Conservation (phyloP, 352 stramenopile species). For the Stephanocyclus meneghinianus region DNA sequence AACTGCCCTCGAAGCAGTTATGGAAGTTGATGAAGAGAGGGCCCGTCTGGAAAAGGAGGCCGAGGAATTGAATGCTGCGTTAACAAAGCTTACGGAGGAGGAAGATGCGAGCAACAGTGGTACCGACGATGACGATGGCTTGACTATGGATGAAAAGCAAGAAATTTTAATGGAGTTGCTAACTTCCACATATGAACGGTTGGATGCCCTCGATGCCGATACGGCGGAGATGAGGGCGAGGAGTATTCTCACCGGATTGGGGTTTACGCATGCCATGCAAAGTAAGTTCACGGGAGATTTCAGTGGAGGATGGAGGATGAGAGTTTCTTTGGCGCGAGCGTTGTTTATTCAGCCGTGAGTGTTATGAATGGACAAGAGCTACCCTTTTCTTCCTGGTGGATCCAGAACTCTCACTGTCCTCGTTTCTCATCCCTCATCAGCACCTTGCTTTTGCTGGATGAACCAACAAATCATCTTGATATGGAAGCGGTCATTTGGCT, state of each 20-base stretch:
- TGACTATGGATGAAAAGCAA: constrained; percentile 77
- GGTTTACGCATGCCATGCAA: constrained; percentile 94
- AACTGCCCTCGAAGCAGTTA: constrained; percentile 92
- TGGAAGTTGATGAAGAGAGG: constrained; percentile 92
- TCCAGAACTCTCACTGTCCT: neutral
- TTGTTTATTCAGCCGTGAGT: constrained; percentile 96
- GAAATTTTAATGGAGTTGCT: constrained; percentile 88
- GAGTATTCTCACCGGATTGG: constrained; percentile 92
- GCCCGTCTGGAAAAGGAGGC: constrained; percentile 90
- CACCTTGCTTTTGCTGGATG: constrained; percentile 85
- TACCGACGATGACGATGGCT: constrained; percentile 50
- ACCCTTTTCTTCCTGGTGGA: neutral
- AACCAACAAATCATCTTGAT: constrained; percentile 92
- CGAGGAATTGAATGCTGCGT: constrained; percentile 89
- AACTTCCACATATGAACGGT: constrained; percentile 88
- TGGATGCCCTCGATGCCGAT: constrained; percentile 93
- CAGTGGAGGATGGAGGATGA: constrained; percentile 90
- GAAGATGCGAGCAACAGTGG: constrained; percentile 14
- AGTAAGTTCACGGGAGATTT: constrained; percentile 92
- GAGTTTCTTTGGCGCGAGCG: constrained; percentile 92
- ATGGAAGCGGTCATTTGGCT: constrained; percentile 98
- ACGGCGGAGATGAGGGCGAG: constrained; percentile 89
- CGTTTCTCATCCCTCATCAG: neutral
- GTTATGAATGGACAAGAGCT: constrained; percentile 53
- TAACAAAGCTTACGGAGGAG: constrained; percentile 87